Evolutionary conservation across 768 basidiomycete genomes (phyloP), one percentile per base, ranked within the genome.

Genomic region (Termitomyces titanicus): DNA sequence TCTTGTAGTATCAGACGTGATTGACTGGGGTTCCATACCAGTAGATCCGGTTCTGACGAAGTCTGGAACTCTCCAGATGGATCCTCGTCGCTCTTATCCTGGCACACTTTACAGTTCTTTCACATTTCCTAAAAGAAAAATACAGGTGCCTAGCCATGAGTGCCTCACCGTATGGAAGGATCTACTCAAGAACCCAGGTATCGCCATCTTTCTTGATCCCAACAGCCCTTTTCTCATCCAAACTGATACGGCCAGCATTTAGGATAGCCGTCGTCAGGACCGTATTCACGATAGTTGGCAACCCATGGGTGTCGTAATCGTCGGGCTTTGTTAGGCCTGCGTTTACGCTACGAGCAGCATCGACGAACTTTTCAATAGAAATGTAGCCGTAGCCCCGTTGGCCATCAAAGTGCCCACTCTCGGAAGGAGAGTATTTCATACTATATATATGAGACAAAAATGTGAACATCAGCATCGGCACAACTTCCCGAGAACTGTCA

Each of bases 371-470:
- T 71, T 93, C 93, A 63, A 95, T 90, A 17, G 91, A 94, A 63
- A 95, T 76, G 68, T 96, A 85, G 57, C 90, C 94, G 69, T 97
- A 97, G 15, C 94, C 94, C 54, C 88, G 83, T 72, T 95, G 94
- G 27, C 94, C 94, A 65, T 96, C 94, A 66, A 97, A 96, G 72
- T 92, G 88, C 6, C 93, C 94, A 53, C 82, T 88, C 72, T 90
- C 91, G 51, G 91, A 92, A 5, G 92, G 91, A 37, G 92, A 89
- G 72, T 96, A 96, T 65, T 95, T 96, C 89, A 96, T 95, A 74
- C 90, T 91, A 68, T 22, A 52, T 91, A 68, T 22, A 52, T 54
- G 47, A 56, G 54, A 53, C 18, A 49, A 47, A 54, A 54, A 31
- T 10, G 15, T n/a, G 53, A 51, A 53, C 27, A 34, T 52, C 37